Percentiles rank a stretch among this genome's conserved stretches.
Conservation (phyloP, 352 stramenopile species). For the Phytophthora megakarya region DNA sequence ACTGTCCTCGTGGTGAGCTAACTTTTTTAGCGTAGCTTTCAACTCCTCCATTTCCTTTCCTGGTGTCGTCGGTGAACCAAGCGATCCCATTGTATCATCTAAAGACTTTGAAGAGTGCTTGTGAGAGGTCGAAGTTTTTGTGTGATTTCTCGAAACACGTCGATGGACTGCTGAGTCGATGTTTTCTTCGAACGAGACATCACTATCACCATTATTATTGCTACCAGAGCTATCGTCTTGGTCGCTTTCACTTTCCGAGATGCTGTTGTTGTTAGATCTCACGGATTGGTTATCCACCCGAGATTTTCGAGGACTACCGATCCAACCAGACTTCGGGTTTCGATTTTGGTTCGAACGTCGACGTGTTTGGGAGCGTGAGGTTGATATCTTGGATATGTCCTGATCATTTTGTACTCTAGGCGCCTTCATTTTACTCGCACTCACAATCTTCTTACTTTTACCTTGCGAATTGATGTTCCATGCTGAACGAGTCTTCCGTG, state of each 20-base stretch:
- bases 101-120: conserved; percentile 3
- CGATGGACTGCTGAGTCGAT: conserved; percentile 1
- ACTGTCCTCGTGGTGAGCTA: conserved; percentile 47
- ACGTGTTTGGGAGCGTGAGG: background rate
- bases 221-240: conserved; percentile 2
- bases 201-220: conserved; percentile 11
- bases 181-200: conserved; percentile 11
- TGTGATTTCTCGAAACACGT: conserved; percentile 7
- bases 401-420: conserved; percentile 1
- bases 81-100: conserved; percentile 24
- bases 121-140: conserved; percentile 1
- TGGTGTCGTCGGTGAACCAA: conserved; percentile 38
- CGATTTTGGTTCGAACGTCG: background rate
- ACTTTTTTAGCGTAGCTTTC: conserved; percentile 71
- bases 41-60: conserved; percentile 71
- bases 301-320: conserved; percentile 1
- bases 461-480: conserved; percentile 21
- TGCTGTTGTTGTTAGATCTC: conserved; percentile 17
- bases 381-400: conserved; percentile 1
- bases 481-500: conserved; percentile 30
- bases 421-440: background rate
- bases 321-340: conserved; percentile 11
- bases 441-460: background rate
- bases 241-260: conserved; percentile 28
- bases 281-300: conserved; percentile 4